Conservation (phyloP, 805 yeast species). For the Teunomyces lycoperdinae region DNA sequence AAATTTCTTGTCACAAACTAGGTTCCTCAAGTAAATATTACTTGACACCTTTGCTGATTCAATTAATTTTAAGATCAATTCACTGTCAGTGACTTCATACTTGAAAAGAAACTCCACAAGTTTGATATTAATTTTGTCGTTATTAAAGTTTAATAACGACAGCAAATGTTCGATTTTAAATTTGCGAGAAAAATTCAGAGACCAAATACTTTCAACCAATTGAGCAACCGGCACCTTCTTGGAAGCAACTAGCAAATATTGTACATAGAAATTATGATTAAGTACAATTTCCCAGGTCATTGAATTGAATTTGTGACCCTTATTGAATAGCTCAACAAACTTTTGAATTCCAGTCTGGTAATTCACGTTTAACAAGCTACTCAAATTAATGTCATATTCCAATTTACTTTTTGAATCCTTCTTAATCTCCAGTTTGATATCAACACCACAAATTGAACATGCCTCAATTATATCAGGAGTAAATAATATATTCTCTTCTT, state of each 20-base stretch:
- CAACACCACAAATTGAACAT: slow-evolving; percentile 7
- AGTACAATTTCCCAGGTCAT: slow-evolving; percentile 32
- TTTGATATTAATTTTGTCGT: slow-evolving; percentile 26
- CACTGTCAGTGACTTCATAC: not conserved
- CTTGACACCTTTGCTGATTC: slow-evolving; percentile 10
- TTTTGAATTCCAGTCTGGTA: slow-evolving; percentile 20
- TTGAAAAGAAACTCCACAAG: slow-evolving; percentile 15
- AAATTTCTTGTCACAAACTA: slow-evolving; percentile 9
- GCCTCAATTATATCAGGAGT: slow-evolving; percentile 14
- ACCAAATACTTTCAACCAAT: slow-evolving; percentile 22
- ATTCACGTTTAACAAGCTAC: slow-evolving; percentile 25
- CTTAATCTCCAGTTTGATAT: not conserved
- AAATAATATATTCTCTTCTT: slow-evolving; percentile 2
- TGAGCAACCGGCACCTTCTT: slow-evolving; percentile 13
- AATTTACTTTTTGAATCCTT: slow-evolving; percentile 2
- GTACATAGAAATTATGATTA: slow-evolving; percentile 24
- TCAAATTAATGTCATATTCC: slow-evolving; percentile 22
- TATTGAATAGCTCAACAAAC: slow-evolving; percentile 26
- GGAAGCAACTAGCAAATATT: slow-evolving; percentile 15
- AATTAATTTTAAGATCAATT: slow-evolving; percentile 9
- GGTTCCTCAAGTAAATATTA: slow-evolving; percentile 18
- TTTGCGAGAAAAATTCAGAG: slow-evolving; percentile 12
- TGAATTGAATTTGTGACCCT: slow-evolving; percentile 30
- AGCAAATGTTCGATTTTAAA: slow-evolving; percentile 9
- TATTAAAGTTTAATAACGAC: slow-evolving; percentile 17